Conservation (phyloP, 1,284 basidiomycete genomes). For the Sanghuangporus sanghuang region DNA sequence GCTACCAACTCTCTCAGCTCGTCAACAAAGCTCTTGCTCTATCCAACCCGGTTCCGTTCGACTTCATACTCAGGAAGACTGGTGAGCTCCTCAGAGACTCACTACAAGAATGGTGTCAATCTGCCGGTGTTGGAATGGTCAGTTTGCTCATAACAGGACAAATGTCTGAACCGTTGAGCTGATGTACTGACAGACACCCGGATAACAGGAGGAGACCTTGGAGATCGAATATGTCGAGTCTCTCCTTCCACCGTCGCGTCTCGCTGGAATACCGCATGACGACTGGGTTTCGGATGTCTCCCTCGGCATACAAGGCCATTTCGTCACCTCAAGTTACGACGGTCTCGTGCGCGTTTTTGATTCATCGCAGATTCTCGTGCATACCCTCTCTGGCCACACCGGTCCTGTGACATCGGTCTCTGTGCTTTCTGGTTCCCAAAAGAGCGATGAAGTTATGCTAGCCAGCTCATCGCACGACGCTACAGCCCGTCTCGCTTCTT, state of each 20-base stretch:
- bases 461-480: slow-evolving; percentile 85
- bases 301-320: slow-evolving; percentile 58
- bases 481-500: slow-evolving; percentile 57
- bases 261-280: slow-evolving; percentile 80
- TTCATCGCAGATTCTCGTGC: slow-evolving; percentile 53
- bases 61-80: slow-evolving; percentile 73
- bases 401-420: slow-evolving; percentile 74
- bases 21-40: slow-evolving; percentile 91
- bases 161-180: slow-evolving; percentile 18
- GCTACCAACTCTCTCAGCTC: slow-evolving; percentile 96
- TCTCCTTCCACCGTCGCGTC: slow-evolving; percentile 83
- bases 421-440: slow-evolving; percentile 41
- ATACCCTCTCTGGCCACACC: slow-evolving; percentile 47
- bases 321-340: slow-evolving; percentile 80
- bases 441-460: slow-evolving; percentile 41
- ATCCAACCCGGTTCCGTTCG: slow-evolving; percentile 80
- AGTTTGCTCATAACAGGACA: slow-evolving; percentile 15
- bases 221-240: slow-evolving; percentile 95
- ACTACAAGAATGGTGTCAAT: slow-evolving; percentile 75
- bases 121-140: slow-evolving; percentile 68
- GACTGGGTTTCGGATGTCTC: slow-evolving; percentile 92
- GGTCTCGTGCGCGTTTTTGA: slow-evolving; percentile 73
- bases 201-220: slow-evolving; percentile 75
- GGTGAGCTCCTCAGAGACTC: slow-evolving; percentile 77
- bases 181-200: slow-evolving; percentile 6